phyloP scores from a whole-genome alignment of 2,329 filamentous ascomycete genomes.

The Eutypa lata region DNA sequence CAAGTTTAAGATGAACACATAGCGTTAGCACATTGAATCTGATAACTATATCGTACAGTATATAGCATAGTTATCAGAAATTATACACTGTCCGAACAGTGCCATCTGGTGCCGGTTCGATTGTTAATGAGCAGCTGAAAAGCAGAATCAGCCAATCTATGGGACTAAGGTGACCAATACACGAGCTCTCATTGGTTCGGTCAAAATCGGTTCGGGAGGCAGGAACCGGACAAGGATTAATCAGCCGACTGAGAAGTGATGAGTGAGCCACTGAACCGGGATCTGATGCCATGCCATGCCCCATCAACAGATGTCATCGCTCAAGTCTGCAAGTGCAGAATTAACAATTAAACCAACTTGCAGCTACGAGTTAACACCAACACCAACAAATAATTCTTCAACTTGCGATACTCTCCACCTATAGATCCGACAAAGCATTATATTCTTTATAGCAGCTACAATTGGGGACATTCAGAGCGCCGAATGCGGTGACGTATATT shows the following conservation, averaged over 20 bases:
- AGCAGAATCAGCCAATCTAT: too few relatives aligned
- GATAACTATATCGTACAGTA: neutral
- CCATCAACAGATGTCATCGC: neutral
- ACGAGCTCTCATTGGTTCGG: slow-evolving; percentile 34
- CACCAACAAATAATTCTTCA: neutral
- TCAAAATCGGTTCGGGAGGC: slow-evolving; percentile 21
- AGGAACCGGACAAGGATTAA: neutral
- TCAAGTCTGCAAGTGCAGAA: neutral
- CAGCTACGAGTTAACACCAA: neutral
- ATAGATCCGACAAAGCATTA: neutral
- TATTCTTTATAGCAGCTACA: neutral
- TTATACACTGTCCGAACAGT: neutral
- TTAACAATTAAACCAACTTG: neutral
- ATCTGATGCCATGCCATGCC: neutral
- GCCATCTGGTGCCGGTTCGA: neutral
- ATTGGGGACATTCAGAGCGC: neutral
- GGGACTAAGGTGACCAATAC: slow-evolving; percentile 25
- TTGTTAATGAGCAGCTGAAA: neutral
- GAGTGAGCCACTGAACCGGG: neutral
- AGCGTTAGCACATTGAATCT: too few relatives aligned
- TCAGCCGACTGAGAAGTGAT: neutral
- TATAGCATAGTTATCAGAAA: neutral
- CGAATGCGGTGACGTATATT: neutral
- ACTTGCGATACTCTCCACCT: neutral
- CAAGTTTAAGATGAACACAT: too few relatives aligned